These are phyloP conservation scores for Vitis amurensis DNA, from an alignment of 164 flowering plant genomes.

Conservation along the genomic window DNA sequence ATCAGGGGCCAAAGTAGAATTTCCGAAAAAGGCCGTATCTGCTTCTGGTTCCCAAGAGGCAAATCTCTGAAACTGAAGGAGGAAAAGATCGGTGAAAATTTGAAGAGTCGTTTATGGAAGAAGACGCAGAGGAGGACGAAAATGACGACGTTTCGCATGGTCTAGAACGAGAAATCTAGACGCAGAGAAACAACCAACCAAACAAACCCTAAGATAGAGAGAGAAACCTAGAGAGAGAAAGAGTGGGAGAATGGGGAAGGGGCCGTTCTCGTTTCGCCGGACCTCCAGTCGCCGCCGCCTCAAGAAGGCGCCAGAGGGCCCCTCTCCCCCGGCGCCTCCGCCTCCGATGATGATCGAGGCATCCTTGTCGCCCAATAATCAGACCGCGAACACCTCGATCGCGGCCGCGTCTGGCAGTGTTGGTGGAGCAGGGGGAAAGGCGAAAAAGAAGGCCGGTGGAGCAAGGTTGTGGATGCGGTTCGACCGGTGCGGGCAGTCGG, in stretches of 20 bases:
- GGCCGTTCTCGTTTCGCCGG: constrained; percentile 27
- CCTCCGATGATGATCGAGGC: background rate
- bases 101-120: constrained; percentile 13
- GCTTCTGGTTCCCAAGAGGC: too few relatives aligned
- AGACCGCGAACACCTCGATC: background rate
- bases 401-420: constrained; percentile 3
- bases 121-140: constrained; percentile 2
- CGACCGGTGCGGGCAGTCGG: constrained; percentile 66
- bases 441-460: constrained; percentile 84
- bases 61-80: too few relatives aligned
- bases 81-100: background rate
- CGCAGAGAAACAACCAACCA: background rate
- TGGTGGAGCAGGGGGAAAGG: constrained; percentile 23
- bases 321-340: background rate
- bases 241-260: constrained; percentile 28
- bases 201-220: background rate
- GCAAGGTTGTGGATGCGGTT: constrained; percentile 87
- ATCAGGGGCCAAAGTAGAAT: background rate
- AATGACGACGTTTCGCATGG: constrained; percentile 2
- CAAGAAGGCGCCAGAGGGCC: constrained; percentile 10
- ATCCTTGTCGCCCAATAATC: background rate
- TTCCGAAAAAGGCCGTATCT: background rate
- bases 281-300: constrained; percentile 14
- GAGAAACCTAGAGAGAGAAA: background rate
- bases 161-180: background rate